These are phyloP conservation scores for Leucosporidium creatinivorum DNA, from an alignment of 768 basidiomycete species.

Conservation along the genomic window DNA sequence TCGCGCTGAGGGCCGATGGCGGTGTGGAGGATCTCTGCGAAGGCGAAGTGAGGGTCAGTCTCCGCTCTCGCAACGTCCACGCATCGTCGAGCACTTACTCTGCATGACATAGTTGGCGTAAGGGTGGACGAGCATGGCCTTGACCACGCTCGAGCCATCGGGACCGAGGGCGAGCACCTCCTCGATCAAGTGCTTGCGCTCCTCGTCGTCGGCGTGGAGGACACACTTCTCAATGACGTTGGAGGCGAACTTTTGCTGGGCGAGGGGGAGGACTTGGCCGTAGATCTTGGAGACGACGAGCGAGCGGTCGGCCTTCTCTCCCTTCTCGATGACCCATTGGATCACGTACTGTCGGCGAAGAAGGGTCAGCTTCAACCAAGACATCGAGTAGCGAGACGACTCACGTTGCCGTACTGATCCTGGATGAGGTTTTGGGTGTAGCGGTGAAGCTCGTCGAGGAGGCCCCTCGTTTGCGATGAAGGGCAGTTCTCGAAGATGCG, in stretches of 20 bases:
- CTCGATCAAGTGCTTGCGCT: slow-evolving; percentile 63
- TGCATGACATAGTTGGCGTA: slow-evolving; percentile 47
- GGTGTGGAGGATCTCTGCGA: slow-evolving; percentile 51
- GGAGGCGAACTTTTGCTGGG: slow-evolving; percentile 53
- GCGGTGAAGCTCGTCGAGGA: slow-evolving; percentile 76
- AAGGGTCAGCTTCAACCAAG: neutral
- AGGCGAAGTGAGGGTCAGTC: neutral
- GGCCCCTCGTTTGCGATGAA: slow-evolving; percentile 55
- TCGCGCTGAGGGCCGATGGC: slow-evolving; percentile 68
- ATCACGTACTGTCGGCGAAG: slow-evolving; percentile 62
- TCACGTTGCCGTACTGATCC: slow-evolving; percentile 74
- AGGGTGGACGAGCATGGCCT: slow-evolving; percentile 80
- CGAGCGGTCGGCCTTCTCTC: slow-evolving; percentile 60
- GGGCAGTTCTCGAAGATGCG: slow-evolving; percentile 81
- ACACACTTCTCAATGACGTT: slow-evolving; percentile 56
- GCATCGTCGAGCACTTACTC: too few species aligned
- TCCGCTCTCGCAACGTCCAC: neutral
- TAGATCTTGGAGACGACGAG: slow-evolving; percentile 61
- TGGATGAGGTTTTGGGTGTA: slow-evolving; percentile 67
- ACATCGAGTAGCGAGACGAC: neutral
- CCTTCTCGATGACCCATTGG: slow-evolving; percentile 82
- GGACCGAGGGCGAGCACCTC: slow-evolving; percentile 65
- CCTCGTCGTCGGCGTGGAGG: slow-evolving; percentile 45
- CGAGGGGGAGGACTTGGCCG: slow-evolving; percentile 70
- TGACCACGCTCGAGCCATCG: slow-evolving; percentile 55